Conservation (phyloP, 2,329 filamentous ascomycete genomes). For the Phoma herbarum region DNA sequence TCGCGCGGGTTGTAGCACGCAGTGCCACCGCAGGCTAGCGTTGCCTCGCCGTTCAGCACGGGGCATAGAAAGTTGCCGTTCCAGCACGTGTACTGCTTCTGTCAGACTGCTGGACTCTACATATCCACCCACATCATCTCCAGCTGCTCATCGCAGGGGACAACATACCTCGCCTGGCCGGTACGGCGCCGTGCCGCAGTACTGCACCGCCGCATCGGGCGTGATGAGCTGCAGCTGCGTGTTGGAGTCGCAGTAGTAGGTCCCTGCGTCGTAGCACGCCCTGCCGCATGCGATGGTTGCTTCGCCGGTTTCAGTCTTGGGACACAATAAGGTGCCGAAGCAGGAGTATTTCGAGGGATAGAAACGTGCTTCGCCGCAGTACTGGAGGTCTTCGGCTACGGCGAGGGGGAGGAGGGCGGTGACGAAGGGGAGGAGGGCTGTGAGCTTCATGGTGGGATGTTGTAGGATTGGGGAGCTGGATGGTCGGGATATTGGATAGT, state of each 20-base stretch:
- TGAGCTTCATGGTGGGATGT: slow-evolving; percentile 9
- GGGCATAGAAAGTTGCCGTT: slow-evolving; percentile 50
- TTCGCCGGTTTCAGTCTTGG: slow-evolving; percentile 13
- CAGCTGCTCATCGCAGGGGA: no score
- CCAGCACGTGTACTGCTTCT: slow-evolving; percentile 51
- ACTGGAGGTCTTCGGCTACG: slow-evolving; percentile 10
- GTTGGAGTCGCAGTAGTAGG: slow-evolving; percentile 19
- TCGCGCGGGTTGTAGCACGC: slow-evolving; percentile 49
- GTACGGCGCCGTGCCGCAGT: slow-evolving; percentile 16
- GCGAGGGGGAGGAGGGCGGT: slow-evolving; percentile 6
- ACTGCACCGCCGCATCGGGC: slow-evolving; percentile 7
- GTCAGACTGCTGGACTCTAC: no score
- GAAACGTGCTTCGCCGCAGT: slow-evolving; percentile 12
- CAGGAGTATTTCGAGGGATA: slow-evolving; percentile 22
- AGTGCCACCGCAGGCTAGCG: slow-evolving; percentile 43
- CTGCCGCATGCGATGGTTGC: slow-evolving; percentile 16
- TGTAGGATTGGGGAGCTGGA: not conserved
- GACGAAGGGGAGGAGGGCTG: slow-evolving; percentile 1
- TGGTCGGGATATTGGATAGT: no score
- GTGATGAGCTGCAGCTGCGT: slow-evolving; percentile 18
- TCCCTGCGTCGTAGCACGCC: slow-evolving; percentile 18
- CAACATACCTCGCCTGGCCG: slow-evolving; percentile 8
- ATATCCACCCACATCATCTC: no score
- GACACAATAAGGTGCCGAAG: slow-evolving; percentile 15
- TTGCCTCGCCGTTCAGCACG: slow-evolving; percentile 44